These are phyloP conservation scores for Kwoniella pini DNA, from an alignment of 768 basidiomycete species.

Conservation along the genomic window DNA sequence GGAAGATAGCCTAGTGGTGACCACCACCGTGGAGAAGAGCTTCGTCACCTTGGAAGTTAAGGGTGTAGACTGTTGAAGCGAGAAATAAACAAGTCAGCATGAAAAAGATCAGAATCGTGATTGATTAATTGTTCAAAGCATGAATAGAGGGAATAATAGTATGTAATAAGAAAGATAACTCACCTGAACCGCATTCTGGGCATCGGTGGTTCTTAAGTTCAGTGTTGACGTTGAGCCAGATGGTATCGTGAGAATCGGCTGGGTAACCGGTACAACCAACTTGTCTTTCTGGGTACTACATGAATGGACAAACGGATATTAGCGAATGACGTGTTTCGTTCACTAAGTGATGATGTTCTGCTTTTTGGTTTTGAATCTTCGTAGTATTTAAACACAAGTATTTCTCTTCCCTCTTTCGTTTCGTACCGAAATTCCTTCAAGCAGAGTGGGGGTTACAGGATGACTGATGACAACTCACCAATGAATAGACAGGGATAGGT, in stretches of 20 bases:
- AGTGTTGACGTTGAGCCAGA: constrained; percentile 76
- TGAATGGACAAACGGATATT: not conserved
- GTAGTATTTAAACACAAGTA: no score
- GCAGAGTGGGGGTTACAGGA: no score
- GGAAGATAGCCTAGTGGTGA: constrained; percentile 53
- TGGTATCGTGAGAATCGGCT: constrained; percentile 89
- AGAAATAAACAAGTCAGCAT: not conserved
- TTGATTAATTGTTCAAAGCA: not conserved
- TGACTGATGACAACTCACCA: constrained; percentile 65
- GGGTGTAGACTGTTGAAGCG: constrained; percentile 64
- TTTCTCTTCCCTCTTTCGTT: no score
- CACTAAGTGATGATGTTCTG: no score
- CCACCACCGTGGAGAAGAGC: constrained; percentile 46
- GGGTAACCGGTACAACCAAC: constrained; percentile 94
- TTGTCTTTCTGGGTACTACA: constrained; percentile 71
- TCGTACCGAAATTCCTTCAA: no score
- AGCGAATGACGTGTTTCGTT: no score
- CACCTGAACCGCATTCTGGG: constrained; percentile 91
- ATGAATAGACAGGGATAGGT: constrained; percentile 82
- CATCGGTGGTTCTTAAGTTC: constrained; percentile 66
- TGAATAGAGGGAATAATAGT: not conserved
- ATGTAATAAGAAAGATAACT: constrained; percentile 44
- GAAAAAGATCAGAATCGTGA: not conserved
- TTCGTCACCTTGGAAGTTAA: constrained; percentile 67
- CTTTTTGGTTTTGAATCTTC: no score